Conservation (phyloP, 129 eudicot genomes). For the Flaveria brownii region DNA sequence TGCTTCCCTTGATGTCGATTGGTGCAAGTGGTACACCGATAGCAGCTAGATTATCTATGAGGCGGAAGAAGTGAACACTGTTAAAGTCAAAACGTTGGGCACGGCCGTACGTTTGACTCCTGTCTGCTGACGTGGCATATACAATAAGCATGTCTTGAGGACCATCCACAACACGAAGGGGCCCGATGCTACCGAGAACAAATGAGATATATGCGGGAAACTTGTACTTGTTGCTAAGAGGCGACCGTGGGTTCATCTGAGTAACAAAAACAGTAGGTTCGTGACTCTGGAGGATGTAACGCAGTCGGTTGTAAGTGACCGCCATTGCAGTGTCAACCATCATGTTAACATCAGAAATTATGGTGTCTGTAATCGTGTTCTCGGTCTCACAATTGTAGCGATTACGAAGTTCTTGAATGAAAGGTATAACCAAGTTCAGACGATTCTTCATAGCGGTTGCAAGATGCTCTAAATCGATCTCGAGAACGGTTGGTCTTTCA, state of each 20-base stretch:
- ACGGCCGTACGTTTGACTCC: slow-evolving; percentile 35
- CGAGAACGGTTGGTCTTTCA: not conserved
- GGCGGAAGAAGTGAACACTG: not conserved
- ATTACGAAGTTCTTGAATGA: slow-evolving; percentile 19
- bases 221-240: slow-evolving; percentile 27
- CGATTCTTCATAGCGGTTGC: slow-evolving; percentile 35
- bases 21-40: slow-evolving; percentile 35
- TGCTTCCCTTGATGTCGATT: slow-evolving; percentile 26
- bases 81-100: slow-evolving; percentile 12
- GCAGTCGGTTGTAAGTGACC: slow-evolving; percentile 40
- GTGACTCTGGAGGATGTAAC: slow-evolving; percentile 26
- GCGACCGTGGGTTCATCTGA: slow-evolving; percentile 36
- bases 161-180: slow-evolving; percentile 22
- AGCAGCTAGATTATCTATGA: slow-evolving; percentile 24
- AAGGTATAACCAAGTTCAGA: slow-evolving; percentile 29
- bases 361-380: slow-evolving; percentile 16
- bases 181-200: slow-evolving; percentile 38
- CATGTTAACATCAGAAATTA: slow-evolving; percentile 31
- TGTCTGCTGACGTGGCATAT: slow-evolving; percentile 34
- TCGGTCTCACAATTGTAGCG: not conserved
- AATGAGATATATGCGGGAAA: slow-evolving; percentile 33
- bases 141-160: not conserved
- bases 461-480: slow-evolving; percentile 38
- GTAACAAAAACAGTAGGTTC: slow-evolving; percentile 3
- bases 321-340: slow-evolving; percentile 35